phyloP scores from a whole-genome alignment of 148 eudicot species.

The Simmondsia chinensis region DNA sequence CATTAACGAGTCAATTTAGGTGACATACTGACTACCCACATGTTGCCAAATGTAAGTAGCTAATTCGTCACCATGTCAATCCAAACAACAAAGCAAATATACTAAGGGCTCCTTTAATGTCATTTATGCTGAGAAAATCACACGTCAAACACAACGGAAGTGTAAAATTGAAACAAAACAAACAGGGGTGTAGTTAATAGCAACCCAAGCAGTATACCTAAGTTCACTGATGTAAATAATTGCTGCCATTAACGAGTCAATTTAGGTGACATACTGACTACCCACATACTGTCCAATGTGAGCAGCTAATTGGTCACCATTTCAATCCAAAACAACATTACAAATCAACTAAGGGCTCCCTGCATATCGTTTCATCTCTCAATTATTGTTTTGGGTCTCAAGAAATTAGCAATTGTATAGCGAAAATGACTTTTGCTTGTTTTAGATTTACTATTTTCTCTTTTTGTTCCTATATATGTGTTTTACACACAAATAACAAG shows the following conservation, averaged over 20 bases:
- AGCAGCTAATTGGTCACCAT: slow-evolving; percentile 20
- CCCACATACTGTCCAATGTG: slow-evolving; percentile 11
- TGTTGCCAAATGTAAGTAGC: slow-evolving; percentile 6
- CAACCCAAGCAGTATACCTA: background rate
- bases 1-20: slow-evolving; percentile 8
- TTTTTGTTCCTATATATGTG: no score
- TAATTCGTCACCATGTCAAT: slow-evolving; percentile 14
- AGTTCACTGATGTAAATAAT: no score
- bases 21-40: slow-evolving; percentile 18
- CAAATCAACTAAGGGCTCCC: background rate
- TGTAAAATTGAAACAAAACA: background rate
- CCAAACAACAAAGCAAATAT: background rate
- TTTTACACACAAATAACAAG: no score
- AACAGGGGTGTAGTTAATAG: background rate
- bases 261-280: slow-evolving; percentile 27
- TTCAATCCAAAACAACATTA: background rate
- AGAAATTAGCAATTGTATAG: no score
- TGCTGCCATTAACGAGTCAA: slow-evolving; percentile 2
- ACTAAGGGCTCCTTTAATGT: no score
- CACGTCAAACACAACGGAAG: background rate
- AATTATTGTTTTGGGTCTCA: background rate
- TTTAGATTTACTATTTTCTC: no score
- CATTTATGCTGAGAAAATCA: background rate
- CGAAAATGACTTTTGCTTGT: no score
- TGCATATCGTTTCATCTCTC: background rate